A percentile compares a stretch with the other conserved stretches of the same genome.
phyloP scores from a whole-genome alignment of 1,284 basidiomycete genomes.

The Trichosporon inkin region DNA sequence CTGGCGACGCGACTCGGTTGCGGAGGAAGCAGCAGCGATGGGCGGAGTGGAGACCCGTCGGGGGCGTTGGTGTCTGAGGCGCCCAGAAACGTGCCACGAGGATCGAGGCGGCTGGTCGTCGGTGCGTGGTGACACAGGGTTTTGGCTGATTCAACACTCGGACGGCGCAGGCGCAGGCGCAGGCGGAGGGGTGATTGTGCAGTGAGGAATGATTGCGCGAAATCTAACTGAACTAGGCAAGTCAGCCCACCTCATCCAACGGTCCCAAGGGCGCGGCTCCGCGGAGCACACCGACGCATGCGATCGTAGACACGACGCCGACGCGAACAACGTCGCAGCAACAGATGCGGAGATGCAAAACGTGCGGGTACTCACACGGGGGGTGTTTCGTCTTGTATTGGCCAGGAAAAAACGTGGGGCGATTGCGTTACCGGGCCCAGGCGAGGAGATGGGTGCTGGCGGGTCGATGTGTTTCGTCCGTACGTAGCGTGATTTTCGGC shows the following conservation, averaged over 20 bases:
- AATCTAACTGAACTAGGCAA: neutral
- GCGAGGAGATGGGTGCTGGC: neutral
- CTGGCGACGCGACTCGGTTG: neutral
- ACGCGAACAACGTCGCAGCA: neutral
- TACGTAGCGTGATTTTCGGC: conserved; percentile 1
- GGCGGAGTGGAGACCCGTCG: neutral
- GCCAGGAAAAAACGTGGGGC: conserved; percentile 6
- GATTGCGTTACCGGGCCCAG: conserved; percentile 1
- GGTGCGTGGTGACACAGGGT: neutral
- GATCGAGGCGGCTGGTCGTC: neutral
- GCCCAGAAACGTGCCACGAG: conserved; percentile 2
- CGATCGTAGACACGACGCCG: neutral
- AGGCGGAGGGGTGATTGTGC: neutral
- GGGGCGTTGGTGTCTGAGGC: neutral
- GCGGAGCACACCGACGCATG: neutral
- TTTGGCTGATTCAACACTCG: neutral
- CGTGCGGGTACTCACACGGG: conserved; percentile 1
- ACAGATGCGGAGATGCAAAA: conserved; percentile 2
- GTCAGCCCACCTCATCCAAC: neutral
- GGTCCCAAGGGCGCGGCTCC: neutral
- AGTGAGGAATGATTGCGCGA: conserved; percentile 1
- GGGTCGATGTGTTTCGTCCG: neutral
- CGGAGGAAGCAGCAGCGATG: neutral
- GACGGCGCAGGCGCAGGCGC: neutral
- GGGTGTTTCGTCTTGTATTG: conserved; percentile 8